Base-by-base conservation (phyloP, 2,329 filamentous ascomycete genomes). In the Chaetomium strumarium region DNA sequence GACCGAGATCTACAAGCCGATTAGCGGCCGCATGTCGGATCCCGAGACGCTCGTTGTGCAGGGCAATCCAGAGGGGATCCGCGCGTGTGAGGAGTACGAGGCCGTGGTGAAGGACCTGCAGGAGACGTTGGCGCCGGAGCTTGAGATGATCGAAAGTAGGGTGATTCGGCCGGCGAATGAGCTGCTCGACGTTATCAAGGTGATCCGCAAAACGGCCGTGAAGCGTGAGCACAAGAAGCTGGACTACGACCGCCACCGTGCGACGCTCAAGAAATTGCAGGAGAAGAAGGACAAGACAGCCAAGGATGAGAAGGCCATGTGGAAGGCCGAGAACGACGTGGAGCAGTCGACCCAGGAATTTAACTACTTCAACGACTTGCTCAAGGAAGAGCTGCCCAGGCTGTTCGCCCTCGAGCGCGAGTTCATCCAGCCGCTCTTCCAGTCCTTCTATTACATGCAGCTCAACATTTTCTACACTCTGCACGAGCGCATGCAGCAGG, bases 391-490 rank as follows among this genome's bases (percentile, higher is more conserved):
- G 72, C 76, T 99, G 58, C 93, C 93, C 29, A 90, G 90, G 70
- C 80, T 99, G 11, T 99, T 99, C 70, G 70, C 75, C 8, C 81
- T 99, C 16, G 93, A 99, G 70, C 82, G 85, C 58, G 87, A 97
- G 69, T 97, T 99, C 69, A 99, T 99, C 69, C 85, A 89, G 61
- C 93, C 93, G 2, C 81, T 99, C 8, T 99, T 99, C 78, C 93
- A 97, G 69, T 95, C 89, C 10, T 99, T 99, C 75, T 99, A 99
- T 74, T 99, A 97, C 76, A 99, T 99, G 93, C 93, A 99, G 71
- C 81, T 99, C 60, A 99, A 99, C 70, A 89, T 99, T 60, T 99
- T 97, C 70, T 99, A 99, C 72, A 99, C 93, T 1, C 78, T 99
- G 49, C 93, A 99, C 69, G 92, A 97, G 72, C 90, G 86, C 72